These are phyloP conservation scores for Mucor velutinosus DNA, from an alignment of 371 early-diverging fungal species.

Conservation along the genomic window DNA sequence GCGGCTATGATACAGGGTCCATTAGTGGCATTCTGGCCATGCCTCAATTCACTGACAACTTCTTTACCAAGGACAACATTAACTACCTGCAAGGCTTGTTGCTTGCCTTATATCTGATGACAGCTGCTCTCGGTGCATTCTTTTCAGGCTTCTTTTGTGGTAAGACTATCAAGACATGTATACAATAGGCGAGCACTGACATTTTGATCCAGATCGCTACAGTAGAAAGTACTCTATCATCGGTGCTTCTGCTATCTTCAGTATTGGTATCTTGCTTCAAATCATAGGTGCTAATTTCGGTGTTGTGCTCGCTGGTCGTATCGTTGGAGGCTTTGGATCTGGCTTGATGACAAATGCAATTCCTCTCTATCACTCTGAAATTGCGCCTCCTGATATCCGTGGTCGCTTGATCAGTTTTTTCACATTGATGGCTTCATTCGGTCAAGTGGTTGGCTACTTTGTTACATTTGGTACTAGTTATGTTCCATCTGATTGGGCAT, in stretches of 20 bases:
- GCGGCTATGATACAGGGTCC: constrained; percentile 27
- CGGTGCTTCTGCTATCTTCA: constrained; percentile 30
- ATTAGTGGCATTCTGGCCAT: constrained; percentile 23
- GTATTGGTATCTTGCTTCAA: constrained; percentile 40
- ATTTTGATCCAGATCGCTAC: constrained; percentile 33
- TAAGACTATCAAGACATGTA: constrained; percentile 13
- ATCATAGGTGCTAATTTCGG: constrained; percentile 41
- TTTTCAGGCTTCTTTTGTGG: constrained; percentile 37
- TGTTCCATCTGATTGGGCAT: constrained; percentile 35
- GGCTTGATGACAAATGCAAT: constrained; percentile 47
- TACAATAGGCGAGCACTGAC: not conserved
- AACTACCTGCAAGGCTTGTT: constrained; percentile 49
- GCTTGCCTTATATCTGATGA: constrained; percentile 45
- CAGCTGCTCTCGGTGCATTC: constrained; percentile 45
- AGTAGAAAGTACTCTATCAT: constrained; percentile 45
- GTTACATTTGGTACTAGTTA: constrained; percentile 49
- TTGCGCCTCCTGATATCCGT: constrained; percentile 75
- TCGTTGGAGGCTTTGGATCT: constrained; percentile 44
- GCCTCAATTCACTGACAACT: constrained; percentile 22
- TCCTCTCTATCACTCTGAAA: constrained; percentile 50
- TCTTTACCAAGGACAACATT: constrained; percentile 17
- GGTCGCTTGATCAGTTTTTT: constrained; percentile 49
- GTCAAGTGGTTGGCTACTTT: constrained; percentile 47
- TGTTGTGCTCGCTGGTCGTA: constrained; percentile 35
- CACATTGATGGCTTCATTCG: constrained; percentile 38